These are phyloP conservation scores for Fusarium sulawesiense DNA, from an alignment of 2,329 filamentous ascomycete species.

Conservation along the genomic window DNA sequence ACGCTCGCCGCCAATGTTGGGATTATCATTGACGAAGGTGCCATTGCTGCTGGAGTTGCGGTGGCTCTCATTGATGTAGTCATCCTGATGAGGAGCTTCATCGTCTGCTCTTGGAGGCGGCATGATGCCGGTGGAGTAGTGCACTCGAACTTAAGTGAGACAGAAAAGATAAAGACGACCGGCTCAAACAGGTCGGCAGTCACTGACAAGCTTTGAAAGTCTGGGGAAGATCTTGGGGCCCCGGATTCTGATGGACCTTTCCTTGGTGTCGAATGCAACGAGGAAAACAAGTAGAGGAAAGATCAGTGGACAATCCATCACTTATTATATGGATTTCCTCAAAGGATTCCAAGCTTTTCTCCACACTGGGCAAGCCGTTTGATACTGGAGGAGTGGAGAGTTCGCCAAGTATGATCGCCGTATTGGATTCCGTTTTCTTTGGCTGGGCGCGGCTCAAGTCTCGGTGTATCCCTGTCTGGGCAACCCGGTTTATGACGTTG, in stretches of 20 bases:
- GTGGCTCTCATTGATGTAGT: slow-evolving; percentile 4
- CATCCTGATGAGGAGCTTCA: slow-evolving; percentile 38
- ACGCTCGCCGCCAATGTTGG: slow-evolving; percentile 8
- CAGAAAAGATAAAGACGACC: not conserved
- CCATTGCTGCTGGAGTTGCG: slow-evolving; percentile 40
- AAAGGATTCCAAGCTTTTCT: not conserved
- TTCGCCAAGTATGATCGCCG: slow-evolving; percentile 39
- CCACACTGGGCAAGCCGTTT: not conserved
- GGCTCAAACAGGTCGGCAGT: not conserved
- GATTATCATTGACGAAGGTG: slow-evolving; percentile 34
- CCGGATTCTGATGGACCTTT: not conserved
- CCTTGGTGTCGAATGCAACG: not conserved
- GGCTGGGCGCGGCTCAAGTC: slow-evolving; percentile 20
- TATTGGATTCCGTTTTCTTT: slow-evolving; percentile 9
- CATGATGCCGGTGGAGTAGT: slow-evolving; percentile 29
- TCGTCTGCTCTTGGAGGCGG: slow-evolving; percentile 41
- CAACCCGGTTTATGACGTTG: slow-evolving; percentile 34
- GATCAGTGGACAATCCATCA: not conserved
- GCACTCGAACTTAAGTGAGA: not conserved
- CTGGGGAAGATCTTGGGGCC: slow-evolving; percentile 26
- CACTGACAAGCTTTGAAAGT: not conserved
- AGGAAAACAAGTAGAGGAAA: not conserved
- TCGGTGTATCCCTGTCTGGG: slow-evolving; percentile 37
- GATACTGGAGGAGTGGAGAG: slow-evolving; percentile 29
- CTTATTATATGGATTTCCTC: slow-evolving; percentile 29